Percentiles rank a stretch among this genome's conserved stretches.
Conservation (phyloP, 768 basidiomycete genomes). For the Rubroboletus pulcherrimus region DNA sequence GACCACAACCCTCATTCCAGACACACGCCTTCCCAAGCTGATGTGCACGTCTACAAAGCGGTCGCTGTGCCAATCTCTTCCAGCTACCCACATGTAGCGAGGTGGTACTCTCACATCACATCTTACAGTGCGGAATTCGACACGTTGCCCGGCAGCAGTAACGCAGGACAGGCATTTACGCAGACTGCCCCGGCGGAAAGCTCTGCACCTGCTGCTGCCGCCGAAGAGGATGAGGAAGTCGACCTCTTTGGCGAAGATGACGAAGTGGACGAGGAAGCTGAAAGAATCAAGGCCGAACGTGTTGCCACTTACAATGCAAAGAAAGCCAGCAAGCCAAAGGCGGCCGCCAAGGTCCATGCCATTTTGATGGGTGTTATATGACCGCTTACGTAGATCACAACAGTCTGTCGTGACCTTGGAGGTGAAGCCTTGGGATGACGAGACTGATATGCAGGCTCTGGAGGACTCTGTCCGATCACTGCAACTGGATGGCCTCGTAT, state of each 20-base stretch:
- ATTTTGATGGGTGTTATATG: constrained; percentile 1
- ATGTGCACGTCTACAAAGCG: constrained; percentile 87
- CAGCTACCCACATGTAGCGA: constrained; percentile 65
- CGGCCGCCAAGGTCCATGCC: constrained; percentile 71
- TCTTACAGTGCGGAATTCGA: constrained; percentile 78
- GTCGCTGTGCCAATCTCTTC: constrained; percentile 64
- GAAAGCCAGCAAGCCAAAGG: constrained; percentile 89
- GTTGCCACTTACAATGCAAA: constrained; percentile 89
- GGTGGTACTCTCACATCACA: constrained; percentile 95
- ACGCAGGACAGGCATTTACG: constrained; percentile 70
- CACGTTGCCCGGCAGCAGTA: constrained; percentile 81
- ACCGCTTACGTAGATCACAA: constrained; percentile 9
- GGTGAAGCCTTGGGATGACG: constrained; percentile 99
- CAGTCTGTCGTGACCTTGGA: constrained; percentile 98
- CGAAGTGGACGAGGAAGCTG: constrained; percentile 80
- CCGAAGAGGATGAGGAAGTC: constrained; percentile 62
- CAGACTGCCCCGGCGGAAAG: constrained; percentile 42
- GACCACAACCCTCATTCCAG: constrained; percentile 37
- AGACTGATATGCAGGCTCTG: constrained; percentile 91
- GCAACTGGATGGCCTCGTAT: constrained; percentile 86
- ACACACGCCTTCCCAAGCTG: constrained; percentile 89
- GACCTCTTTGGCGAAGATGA: constrained; percentile 89
- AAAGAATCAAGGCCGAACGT: constrained; percentile 86
- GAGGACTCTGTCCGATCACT: constrained; percentile 84
- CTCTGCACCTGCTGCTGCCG: constrained; percentile 42